Percentiles rank a stretch among this genome's conserved stretches.
Evolutionary conservation across 148 eudicot species (phyloP).

Genomic region (Rhododendron vialii): DNA sequence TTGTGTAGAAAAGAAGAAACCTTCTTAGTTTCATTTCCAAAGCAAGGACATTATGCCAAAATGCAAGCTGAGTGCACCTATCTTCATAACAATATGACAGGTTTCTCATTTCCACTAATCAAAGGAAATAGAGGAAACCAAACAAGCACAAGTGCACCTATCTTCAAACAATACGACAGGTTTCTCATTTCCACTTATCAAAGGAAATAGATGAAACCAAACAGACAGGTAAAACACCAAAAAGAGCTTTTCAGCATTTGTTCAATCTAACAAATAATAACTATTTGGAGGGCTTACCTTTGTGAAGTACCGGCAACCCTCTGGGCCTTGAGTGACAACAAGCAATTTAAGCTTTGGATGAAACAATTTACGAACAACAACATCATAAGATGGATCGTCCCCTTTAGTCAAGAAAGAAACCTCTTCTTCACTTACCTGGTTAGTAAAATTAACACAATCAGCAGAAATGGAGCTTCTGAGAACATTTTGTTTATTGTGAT

Average conservation of each 20-base stretch:
- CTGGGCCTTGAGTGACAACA: conserved; percentile 72
- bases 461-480: conserved; percentile 5
- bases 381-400: conserved; percentile 90
- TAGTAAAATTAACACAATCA: conserved; percentile 9
- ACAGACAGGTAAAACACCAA: not conserved
- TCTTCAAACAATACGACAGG: not conserved
- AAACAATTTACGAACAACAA: conserved; percentile 83
- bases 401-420: conserved; percentile 82
- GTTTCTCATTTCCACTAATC: not conserved
- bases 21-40: not conserved
- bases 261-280: not conserved
- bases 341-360: conserved; percentile 84
- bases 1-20: not conserved
- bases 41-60: not conserved
- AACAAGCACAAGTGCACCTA: not conserved
- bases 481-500: not conserved
- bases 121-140: not conserved
- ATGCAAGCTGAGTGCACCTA: not conserved
- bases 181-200: not conserved
- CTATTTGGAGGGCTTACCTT: conserved; percentile 45
- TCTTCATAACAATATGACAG: not conserved
- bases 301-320: conserved; percentile 93
- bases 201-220: not conserved
- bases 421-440: conserved; percentile 91
- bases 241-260: not conserved